Conservation (phyloP, 1,284 basidiomycete genomes). For the Melanopsichium pennsylvanicum region DNA sequence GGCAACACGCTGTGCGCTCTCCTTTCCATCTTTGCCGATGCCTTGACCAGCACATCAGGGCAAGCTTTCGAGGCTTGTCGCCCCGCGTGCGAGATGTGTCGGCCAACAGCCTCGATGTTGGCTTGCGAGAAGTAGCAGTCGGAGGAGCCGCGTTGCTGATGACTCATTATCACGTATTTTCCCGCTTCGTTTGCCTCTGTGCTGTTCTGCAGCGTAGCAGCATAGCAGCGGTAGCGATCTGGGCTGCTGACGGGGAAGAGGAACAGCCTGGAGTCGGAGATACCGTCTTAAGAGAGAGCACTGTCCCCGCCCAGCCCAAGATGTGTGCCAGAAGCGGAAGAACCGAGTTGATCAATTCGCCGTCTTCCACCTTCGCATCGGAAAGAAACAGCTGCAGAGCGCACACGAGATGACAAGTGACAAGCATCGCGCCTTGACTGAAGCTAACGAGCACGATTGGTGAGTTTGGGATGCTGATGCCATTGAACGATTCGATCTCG, state of each 20-base stretch:
- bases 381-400: constrained; percentile 1
- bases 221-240: too few relatives aligned
- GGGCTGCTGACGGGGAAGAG: too few relatives aligned
- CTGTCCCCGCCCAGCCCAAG: constrained; percentile 12
- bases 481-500: constrained; percentile 15
- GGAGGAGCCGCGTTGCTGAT: constrained; percentile 19
- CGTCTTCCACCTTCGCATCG: not conserved
- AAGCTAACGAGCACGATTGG: constrained; percentile 15
- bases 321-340: constrained; percentile 14
- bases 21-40: constrained; percentile 12
- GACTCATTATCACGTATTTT: constrained; percentile 3
- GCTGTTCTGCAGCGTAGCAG: too few relatives aligned
- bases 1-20: constrained; percentile 11
- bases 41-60: not conserved
- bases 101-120: constrained; percentile 8
- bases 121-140: constrained; percentile 18
- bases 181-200: not conserved
- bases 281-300: not conserved
- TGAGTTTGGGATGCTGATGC: constrained; percentile 5
- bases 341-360: not conserved
- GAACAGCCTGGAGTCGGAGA: constrained; percentile 12
- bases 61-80: not conserved
- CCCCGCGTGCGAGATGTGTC: constrained; percentile 2
- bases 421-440: constrained; percentile 26
- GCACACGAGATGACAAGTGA: constrained; percentile 10